A percentile compares a stretch with the other conserved stretches of the same genome.
Evolutionary conservation across 192 early-diverging fungal species (phyloP).

Genomic region (Coemansia sp.): DNA sequence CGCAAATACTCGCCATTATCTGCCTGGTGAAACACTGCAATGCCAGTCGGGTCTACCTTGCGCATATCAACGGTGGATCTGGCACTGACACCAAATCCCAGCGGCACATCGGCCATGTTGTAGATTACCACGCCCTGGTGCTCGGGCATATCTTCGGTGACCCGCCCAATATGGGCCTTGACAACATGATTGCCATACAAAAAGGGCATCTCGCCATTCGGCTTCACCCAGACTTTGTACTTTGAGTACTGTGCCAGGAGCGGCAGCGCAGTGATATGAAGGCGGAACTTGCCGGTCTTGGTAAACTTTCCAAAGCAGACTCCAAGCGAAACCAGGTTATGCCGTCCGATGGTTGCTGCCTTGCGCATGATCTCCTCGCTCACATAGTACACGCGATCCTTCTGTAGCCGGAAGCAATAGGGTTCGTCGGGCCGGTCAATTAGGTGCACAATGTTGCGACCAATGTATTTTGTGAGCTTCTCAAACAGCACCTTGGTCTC

Average conservation of each 20-base stretch:
- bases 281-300: constrained; percentile 94
- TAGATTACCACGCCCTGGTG: constrained; percentile 95
- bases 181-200: constrained; percentile 97
- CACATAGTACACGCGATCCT: constrained; percentile 96
- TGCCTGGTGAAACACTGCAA: constrained; percentile 94
- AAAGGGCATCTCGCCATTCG: constrained; percentile 98
- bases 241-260: constrained; percentile 92
- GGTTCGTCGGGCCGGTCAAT: constrained; percentile 95
- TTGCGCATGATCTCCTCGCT: constrained; percentile 89
- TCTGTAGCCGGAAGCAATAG: constrained; percentile 94
- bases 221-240: constrained; percentile 99
- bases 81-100: constrained; percentile 97
- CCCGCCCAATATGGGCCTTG: constrained; percentile 94
- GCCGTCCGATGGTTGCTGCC: constrained; percentile 77
- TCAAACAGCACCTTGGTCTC: constrained; percentile 97
- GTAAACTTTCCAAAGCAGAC: constrained; percentile 99
- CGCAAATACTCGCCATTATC: constrained; percentile 97
- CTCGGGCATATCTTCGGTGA: constrained; percentile 97
- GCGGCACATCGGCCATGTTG: constrained; percentile 89
- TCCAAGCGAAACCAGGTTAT: constrained; percentile 86
- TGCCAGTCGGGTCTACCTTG: constrained; percentile 91
- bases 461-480: constrained; percentile 98
- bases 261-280: constrained; percentile 91
- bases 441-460: constrained; percentile 90
- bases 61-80: constrained; percentile 87